Percentiles rank a stretch among this genome's conserved stretches.
These are phyloP conservation scores for Gossypium armourianum DNA, from an alignment of 441 rosid species.

Conservation along the genomic window DNA sequence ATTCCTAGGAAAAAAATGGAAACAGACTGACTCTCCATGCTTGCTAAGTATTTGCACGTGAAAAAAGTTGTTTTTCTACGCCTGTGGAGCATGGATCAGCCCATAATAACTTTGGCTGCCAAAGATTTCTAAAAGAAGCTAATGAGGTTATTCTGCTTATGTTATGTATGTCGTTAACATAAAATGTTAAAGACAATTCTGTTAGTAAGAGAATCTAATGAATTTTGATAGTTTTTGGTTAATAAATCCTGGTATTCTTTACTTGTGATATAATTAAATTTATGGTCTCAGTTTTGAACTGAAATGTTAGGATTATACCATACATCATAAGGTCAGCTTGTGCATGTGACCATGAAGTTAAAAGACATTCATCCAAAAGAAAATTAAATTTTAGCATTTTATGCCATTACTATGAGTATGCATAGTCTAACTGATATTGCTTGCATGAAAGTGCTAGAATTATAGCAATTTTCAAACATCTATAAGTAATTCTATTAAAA, in stretches of 20 bases:
- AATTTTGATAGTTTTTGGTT: too few relatives aligned
- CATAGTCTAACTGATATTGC: not conserved
- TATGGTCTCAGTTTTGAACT: not conserved
- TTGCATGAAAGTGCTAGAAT: not conserved
- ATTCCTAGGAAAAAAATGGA: too few relatives aligned
- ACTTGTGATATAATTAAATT: not conserved
- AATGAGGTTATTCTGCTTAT: not conserved
- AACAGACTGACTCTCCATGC: not conserved
- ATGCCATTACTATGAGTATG: not conserved
- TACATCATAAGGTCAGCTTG: not conserved
- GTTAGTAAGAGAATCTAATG: not conserved
- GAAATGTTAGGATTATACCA: not conserved
- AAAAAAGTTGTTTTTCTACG: not conserved
- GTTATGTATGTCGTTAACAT: not conserved
- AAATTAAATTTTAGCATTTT: not conserved
- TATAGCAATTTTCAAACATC: not conserved
- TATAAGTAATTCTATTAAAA: not conserved
- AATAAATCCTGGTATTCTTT: too few relatives aligned
- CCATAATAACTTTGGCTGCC: not conserved
- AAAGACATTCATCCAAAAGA: not conserved
- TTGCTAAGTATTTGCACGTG: not conserved
- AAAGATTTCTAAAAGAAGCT: constrained; percentile 4
- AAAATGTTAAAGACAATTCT: too few relatives aligned
- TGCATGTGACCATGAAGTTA: not conserved
- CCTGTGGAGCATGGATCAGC: not conserved